Percentiles rank a stretch among this genome's conserved stretches.
Evolutionary conservation across 1,284 basidiomycete species (phyloP).

Genomic region (Ustilago shanxiensis): DNA sequence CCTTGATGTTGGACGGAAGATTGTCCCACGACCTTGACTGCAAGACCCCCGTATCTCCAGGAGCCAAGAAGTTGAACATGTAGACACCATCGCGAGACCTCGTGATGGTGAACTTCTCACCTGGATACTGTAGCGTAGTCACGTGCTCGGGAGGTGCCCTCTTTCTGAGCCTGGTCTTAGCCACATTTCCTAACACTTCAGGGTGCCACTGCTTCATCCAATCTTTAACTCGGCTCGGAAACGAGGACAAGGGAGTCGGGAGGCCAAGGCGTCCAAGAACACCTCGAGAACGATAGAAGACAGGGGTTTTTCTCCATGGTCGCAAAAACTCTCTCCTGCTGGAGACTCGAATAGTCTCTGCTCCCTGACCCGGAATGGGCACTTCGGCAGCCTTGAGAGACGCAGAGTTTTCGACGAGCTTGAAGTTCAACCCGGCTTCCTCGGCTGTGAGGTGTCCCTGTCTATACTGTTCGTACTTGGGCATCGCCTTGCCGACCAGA

Average conservation of each 20-base stretch:
- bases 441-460: too few species aligned
- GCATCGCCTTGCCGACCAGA: too few species aligned
- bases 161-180: background rate
- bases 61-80: background rate
- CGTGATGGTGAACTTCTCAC: conserved; percentile 1
- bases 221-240: background rate
- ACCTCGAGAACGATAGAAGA: background rate
- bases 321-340: background rate
- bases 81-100: background rate
- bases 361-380: background rate
- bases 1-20: background rate
- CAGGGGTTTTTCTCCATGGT: background rate
- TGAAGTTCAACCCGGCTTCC: too few species aligned
- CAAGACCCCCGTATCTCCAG: background rate
- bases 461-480: too few species aligned
- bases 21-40: background rate
- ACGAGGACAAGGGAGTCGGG: background rate
- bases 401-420: too few species aligned
- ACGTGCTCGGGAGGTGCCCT: background rate
- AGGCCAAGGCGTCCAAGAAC: background rate
- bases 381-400: background rate
- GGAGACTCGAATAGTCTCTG: background rate
- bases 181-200: background rate
- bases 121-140: conserved; percentile 7
- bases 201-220: background rate